phyloP scores from a whole-genome alignment of 2,329 filamentous ascomycete genomes.

The Aphanoascus verrucosus region DNA sequence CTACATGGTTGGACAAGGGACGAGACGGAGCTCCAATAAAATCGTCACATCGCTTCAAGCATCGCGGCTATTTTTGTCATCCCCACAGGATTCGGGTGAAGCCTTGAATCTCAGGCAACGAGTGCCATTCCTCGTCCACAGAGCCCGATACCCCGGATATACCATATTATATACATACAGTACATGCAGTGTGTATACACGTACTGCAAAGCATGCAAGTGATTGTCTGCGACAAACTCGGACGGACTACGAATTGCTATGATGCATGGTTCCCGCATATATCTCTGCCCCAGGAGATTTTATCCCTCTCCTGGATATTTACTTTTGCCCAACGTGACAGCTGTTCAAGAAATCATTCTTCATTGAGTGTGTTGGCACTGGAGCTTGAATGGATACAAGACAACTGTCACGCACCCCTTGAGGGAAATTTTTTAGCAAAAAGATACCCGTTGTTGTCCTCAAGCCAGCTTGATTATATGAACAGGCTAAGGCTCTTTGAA shows the following conservation, averaged over 20 bases:
- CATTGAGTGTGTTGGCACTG: neutral
- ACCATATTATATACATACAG: neutral
- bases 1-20: slow-evolving; percentile 3
- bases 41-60: neutral
- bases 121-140: neutral
- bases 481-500: too few relatives aligned
- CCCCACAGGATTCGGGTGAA: neutral
- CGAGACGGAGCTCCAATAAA: slow-evolving; percentile 6
- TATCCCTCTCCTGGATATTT: neutral
- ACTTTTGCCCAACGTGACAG: neutral
- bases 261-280: too few relatives aligned
- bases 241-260: neutral
- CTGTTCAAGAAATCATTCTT: neutral
- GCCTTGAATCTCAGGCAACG: neutral
- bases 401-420: neutral
- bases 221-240: neutral
- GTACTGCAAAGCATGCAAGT: neutral
- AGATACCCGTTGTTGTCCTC: too few relatives aligned
- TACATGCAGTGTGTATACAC: too few relatives aligned
- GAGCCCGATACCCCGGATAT: neutral
- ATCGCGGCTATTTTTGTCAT: slow-evolving; percentile 4
- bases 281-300: too few relatives aligned
- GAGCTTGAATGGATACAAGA: neutral
- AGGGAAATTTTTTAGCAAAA: neutral
- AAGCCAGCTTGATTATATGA: neutral